Evolutionary conservation across 306 rosid species (phyloP).

Genomic region (Dicorynia guianensis): DNA sequence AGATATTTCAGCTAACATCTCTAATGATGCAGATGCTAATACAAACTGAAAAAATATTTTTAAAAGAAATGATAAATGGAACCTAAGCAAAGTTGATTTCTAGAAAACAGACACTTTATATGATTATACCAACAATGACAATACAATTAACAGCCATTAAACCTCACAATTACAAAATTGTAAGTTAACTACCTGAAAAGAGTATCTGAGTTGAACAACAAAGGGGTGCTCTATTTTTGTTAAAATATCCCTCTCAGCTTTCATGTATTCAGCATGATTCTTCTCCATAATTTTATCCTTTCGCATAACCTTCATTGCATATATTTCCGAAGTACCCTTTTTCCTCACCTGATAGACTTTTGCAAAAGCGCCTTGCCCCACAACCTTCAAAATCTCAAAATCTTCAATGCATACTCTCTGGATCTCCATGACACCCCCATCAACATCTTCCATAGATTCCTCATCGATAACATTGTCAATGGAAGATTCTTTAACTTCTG

Average conservation of each 20-base stretch:
- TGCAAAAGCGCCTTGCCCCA: conserved; percentile 98
- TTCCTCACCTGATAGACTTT: conserved; percentile 93
- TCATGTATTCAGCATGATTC: conserved; percentile 96
- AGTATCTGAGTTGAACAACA: conserved; percentile 92
- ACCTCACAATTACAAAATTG: conserved; percentile 2
- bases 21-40: conserved; percentile 3
- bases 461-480: conserved; percentile 33
- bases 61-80: neutral
- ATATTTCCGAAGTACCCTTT: conserved; percentile 88
- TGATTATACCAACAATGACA: conserved; percentile 8
- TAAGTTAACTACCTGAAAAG: conserved; percentile 76
- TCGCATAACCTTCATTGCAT: conserved; percentile 99
- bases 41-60: neutral
- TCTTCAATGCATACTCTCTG: conserved; percentile 77
- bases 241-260: conserved; percentile 94
- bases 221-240: conserved; percentile 87
- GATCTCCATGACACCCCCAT: conserved; percentile 44
- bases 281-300: conserved; percentile 96
- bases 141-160: conserved; percentile 6
- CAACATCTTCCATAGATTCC: conserved; percentile 48
- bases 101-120: neutral
- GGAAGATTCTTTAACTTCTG: conserved; percentile 54
- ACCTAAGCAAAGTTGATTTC: conserved; percentile 12
- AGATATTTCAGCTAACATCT: neutral
- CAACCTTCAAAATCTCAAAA: conserved; percentile 94